Evolutionary conservation across 306 rosid species (phyloP).

Genomic region (Glycyrrhiza uralensis): DNA sequence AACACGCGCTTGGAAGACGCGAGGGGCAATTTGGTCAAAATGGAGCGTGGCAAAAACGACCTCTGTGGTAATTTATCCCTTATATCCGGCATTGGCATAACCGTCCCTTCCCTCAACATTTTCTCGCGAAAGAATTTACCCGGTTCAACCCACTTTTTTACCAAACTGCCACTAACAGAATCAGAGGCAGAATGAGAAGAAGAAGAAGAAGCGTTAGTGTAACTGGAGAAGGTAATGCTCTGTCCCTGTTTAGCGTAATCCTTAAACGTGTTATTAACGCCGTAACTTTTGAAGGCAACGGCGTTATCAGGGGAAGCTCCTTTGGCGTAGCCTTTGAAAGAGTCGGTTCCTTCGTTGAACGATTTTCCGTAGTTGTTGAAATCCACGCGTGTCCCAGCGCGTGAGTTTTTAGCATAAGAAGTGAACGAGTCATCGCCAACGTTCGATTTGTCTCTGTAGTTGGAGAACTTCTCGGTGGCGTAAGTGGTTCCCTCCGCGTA

Average conservation of each 20-base stretch:
- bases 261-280: constrained; percentile 59
- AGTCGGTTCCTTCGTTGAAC: constrained; percentile 63
- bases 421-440: constrained; percentile 65
- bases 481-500: constrained; percentile 58
- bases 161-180: constrained; percentile 35
- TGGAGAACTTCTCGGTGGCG: constrained; percentile 50
- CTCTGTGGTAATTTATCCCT: constrained; percentile 70
- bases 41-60: constrained; percentile 72
- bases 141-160: constrained; percentile 65
- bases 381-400: constrained; percentile 37
- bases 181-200: not conserved
- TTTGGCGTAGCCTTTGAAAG: constrained; percentile 62
- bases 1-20: constrained; percentile 49
- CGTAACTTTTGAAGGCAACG: constrained; percentile 60
- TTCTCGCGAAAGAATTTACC: constrained; percentile 84
- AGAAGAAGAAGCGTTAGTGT: constrained; percentile 35
- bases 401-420: constrained; percentile 58
- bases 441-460: constrained; percentile 60
- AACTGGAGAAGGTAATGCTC: constrained; percentile 33
- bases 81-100: constrained; percentile 79
- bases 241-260: constrained; percentile 51
- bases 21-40: constrained; percentile 62
- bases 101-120: constrained; percentile 53
- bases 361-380: constrained; percentile 69
- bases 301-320: constrained; percentile 35